A percentile compares a stretch with the other conserved stretches of the same genome.
Conservation (phyloP, 306 rosid genomes). For the Vachellia collinsii region DNA sequence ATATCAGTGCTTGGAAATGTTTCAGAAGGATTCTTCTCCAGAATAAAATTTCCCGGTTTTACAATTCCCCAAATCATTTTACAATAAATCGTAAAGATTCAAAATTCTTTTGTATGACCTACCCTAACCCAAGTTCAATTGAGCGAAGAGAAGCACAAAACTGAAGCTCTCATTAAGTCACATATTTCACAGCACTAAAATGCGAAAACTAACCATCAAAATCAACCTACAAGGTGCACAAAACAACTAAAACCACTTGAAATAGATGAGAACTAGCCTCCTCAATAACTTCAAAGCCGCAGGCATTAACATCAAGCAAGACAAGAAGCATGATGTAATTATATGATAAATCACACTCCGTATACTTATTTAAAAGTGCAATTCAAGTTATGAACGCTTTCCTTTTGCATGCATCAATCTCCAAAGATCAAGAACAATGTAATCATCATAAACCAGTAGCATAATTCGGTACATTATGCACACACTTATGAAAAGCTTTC, state of each 20-base stretch:
- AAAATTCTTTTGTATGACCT: background rate
- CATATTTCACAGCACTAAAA: background rate
- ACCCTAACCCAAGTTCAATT: background rate
- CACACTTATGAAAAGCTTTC: background rate
- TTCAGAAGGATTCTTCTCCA: background rate
- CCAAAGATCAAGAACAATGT: constrained; percentile 1
- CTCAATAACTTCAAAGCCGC: background rate
- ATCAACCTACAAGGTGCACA: background rate
- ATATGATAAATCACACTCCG: background rate
- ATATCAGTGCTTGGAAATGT: background rate
- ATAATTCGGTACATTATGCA: background rate
- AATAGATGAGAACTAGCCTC: background rate
- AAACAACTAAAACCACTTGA: background rate
- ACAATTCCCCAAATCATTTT: background rate
- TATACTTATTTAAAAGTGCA: background rate
- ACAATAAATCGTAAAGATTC: background rate
- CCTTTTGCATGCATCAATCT: background rate
- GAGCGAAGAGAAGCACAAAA: background rate
- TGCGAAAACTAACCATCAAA: background rate
- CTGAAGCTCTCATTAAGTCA: background rate
- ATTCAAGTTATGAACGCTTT: background rate
- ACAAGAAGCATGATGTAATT: background rate
- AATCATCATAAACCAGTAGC: constrained; percentile 3
- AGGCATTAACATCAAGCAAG: background rate
- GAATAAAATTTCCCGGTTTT: background rate